Evolutionary conservation across 257 asterid genomes (phyloP).

Genomic region (Solanum sitiens): DNA sequence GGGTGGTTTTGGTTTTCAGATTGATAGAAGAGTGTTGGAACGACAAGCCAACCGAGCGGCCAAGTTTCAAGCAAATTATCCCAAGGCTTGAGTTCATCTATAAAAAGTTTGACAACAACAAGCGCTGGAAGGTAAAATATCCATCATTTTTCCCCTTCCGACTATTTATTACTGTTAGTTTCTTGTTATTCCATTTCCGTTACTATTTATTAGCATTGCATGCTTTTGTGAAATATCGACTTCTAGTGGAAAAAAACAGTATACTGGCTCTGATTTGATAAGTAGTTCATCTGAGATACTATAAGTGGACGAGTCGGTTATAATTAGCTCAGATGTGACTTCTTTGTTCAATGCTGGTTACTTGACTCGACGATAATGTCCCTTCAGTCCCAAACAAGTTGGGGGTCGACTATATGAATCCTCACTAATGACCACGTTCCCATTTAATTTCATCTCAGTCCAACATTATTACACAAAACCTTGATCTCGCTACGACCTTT

Average conservation of each 20-base stretch:
- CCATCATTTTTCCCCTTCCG: background rate
- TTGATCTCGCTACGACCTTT: background rate
- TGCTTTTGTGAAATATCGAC: too few species aligned
- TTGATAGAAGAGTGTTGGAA: slow-evolving; percentile 87
- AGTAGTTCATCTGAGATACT: background rate
- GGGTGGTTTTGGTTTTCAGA: slow-evolving; percentile 23
- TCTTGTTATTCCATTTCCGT: too few species aligned
- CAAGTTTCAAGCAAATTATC: slow-evolving; percentile 78
- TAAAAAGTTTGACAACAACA: slow-evolving; percentile 47
- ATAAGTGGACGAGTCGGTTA: background rate
- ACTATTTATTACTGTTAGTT: background rate
- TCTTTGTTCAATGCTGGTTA: background rate
- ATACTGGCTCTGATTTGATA: background rate
- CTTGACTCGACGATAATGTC: background rate
- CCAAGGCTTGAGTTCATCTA: slow-evolving; percentile 60
- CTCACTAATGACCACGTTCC: background rate
- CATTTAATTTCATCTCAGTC: background rate
- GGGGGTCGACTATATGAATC: background rate
- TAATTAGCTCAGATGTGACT: background rate
- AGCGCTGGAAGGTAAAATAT: slow-evolving; percentile 66
- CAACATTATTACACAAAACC: background rate
- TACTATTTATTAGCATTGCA: too few species aligned
- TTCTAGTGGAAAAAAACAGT: background rate
- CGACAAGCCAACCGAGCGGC: slow-evolving; percentile 56
- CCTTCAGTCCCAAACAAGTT: background rate